Evolutionary conservation across 805 yeast genomes (phyloP).

Genomic region (Metschnikowia henanensis): DNA sequence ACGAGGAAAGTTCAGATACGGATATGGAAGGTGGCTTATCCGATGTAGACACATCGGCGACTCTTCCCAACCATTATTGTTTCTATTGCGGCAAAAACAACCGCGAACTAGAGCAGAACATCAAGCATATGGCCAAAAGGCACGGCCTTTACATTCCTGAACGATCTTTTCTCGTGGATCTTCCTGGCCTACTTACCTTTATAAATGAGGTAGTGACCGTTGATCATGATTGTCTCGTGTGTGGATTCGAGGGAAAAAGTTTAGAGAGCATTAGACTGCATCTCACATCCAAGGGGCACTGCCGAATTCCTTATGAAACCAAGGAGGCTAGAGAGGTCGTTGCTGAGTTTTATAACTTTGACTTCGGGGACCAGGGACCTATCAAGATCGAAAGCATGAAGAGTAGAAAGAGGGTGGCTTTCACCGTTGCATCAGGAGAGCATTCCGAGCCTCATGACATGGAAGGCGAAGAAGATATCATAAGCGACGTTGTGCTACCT

Average conservation of each 20-base stretch:
- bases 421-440: constrained; percentile 22
- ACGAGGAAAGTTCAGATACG: constrained; percentile 16
- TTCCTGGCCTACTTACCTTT: constrained; percentile 39
- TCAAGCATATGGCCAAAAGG: constrained; percentile 43
- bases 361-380: constrained; percentile 18
- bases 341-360: constrained; percentile 40
- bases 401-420: constrained; percentile 27
- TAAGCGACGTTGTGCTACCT: constrained; percentile 47
- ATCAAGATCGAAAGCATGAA: constrained; percentile 8
- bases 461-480: constrained; percentile 15
- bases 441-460: constrained; percentile 13
- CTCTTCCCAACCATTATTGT: constrained; percentile 52
- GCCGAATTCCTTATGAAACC: constrained; percentile 46
- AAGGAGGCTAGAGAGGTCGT: constrained; percentile 36
- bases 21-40: constrained; percentile 35
- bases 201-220: constrained; percentile 37
- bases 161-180: constrained; percentile 35
- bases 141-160: constrained; percentile 50
- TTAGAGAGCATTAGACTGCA: constrained; percentile 46
- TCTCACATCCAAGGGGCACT: constrained; percentile 44
- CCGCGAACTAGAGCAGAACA: constrained; percentile 52
- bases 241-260: constrained; percentile 44
- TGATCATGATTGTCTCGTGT: constrained; percentile 44
- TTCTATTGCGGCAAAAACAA: constrained; percentile 58
- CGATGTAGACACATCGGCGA: constrained; percentile 26